These are phyloP conservation scores for Naganishia sp. DNA, from an alignment of 1,284 basidiomycete genomes.

Conservation along the genomic window DNA sequence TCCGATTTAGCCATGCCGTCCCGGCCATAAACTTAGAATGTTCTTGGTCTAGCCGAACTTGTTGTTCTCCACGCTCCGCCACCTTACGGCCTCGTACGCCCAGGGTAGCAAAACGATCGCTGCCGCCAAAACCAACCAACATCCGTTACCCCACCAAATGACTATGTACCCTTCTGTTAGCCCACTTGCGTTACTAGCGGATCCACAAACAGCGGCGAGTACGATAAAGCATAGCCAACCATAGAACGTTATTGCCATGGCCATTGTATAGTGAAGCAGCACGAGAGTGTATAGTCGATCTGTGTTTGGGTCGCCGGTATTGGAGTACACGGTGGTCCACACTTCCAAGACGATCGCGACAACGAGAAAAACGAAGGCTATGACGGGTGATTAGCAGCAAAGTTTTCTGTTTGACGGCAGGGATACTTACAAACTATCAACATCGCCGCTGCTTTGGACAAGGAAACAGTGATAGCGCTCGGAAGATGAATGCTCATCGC, in stretches of 20 bases:
- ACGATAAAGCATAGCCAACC: conserved; percentile 27
- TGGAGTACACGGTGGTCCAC: conserved; percentile 26
- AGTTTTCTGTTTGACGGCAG: background rate
- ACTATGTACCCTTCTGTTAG: background rate
- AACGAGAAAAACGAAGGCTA: conserved; percentile 28
- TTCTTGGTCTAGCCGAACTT: conserved; percentile 1
- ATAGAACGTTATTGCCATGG: conserved; percentile 16
- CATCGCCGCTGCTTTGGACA: conserved; percentile 30
- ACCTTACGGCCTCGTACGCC: conserved; percentile 26
- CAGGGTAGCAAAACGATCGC: conserved; percentile 20
- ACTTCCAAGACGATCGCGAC: conserved; percentile 20
- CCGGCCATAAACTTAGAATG: background rate
- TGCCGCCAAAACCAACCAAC: conserved; percentile 24
- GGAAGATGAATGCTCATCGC: conserved; percentile 26
- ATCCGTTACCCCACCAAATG: conserved; percentile 30
- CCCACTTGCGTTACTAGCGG: conserved; percentile 10
- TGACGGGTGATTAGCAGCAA: no score
- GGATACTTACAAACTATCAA: conserved; percentile 28
- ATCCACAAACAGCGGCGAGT: conserved; percentile 20
- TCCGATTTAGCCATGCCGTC: background rate
- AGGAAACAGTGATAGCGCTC: conserved; percentile 24
- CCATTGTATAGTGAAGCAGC: conserved; percentile 18
- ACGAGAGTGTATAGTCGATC: conserved; percentile 27
- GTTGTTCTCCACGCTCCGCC: conserved; percentile 27
- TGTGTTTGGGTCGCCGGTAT: conserved; percentile 24